A percentile compares a stretch with the other conserved stretches of the same genome.
phyloP scores from a whole-genome alignment of 2,329 filamentous ascomycete species.

The Endocalyx cinctus region DNA sequence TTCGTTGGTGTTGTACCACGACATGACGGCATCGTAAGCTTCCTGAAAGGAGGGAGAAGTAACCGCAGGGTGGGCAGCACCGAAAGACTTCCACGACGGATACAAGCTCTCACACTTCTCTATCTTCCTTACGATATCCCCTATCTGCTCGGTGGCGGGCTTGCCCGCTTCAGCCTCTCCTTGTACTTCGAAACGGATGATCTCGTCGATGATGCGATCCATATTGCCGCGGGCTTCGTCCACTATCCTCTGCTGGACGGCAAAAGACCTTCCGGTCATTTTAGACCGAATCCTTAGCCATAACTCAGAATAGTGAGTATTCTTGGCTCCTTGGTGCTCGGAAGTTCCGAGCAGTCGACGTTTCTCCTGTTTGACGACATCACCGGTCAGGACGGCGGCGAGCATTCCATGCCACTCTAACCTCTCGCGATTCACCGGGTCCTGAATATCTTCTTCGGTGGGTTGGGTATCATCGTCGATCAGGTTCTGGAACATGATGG shows the following conservation, averaged over 20 bases:
- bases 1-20: slow-evolving; percentile 96
- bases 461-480: slow-evolving; percentile 81
- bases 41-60: slow-evolving; percentile 73
- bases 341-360: slow-evolving; percentile 81
- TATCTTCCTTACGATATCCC: slow-evolving; percentile 84
- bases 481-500: slow-evolving; percentile 72
- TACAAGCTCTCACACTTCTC: slow-evolving; percentile 84
- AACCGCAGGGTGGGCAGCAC: slow-evolving; percentile 69
- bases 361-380: slow-evolving; percentile 97
- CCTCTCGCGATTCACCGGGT: slow-evolving; percentile 81
- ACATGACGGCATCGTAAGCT: slow-evolving; percentile 82
- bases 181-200: slow-evolving; percentile 90
- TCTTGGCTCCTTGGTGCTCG: slow-evolving; percentile 52
- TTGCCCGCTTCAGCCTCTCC: slow-evolving; percentile 90
- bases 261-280: slow-evolving; percentile 75
- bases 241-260: slow-evolving; percentile 80
- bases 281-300: slow-evolving; percentile 87
- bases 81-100: slow-evolving; percentile 72
- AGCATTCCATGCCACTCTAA: slow-evolving; percentile 99
- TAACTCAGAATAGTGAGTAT: slow-evolving; percentile 71
- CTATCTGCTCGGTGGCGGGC: slow-evolving; percentile 80
- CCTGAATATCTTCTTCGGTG: slow-evolving; percentile 82
- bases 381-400: slow-evolving; percentile 88
- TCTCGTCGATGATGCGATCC: slow-evolving; percentile 74
- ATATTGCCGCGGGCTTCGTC: slow-evolving; percentile 76